These are phyloP conservation scores for Blastobotrys elegans DNA, from an alignment of 1,139 yeast species.

Conservation along the genomic window DNA sequence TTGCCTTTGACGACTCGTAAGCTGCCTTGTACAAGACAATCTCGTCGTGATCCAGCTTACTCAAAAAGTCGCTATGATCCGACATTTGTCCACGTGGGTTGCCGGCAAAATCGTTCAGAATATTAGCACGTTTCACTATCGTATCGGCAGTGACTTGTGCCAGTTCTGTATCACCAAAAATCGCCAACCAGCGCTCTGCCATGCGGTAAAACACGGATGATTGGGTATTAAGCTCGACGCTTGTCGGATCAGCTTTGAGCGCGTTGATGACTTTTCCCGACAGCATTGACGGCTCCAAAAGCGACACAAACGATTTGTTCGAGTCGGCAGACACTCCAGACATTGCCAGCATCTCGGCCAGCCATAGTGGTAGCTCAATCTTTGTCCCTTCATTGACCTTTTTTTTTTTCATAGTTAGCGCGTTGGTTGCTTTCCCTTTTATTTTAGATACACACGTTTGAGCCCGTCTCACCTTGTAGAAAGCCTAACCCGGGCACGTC, in stretches of 20 bases:
- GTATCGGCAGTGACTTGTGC: constrained; percentile 49
- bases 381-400: constrained; percentile 58
- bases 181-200: constrained; percentile 66
- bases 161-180: constrained; percentile 64
- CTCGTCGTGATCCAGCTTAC: constrained; percentile 59
- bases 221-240: constrained; percentile 64
- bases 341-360: constrained; percentile 70
- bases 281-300: constrained; percentile 65
- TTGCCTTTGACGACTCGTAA: constrained; percentile 56
- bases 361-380: constrained; percentile 83
- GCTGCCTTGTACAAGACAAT: constrained; percentile 48
- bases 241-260: constrained; percentile 65
- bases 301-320: constrained; percentile 57
- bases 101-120: constrained; percentile 66
- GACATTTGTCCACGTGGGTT: constrained; percentile 41
- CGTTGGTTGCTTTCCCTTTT: background rate
- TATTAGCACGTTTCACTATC: constrained; percentile 60
- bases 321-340: constrained; percentile 34
- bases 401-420: background rate
- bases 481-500: constrained; percentile 84
- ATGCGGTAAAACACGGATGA: constrained; percentile 62
- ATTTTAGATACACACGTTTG: constrained; percentile 32
- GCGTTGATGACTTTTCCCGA: constrained; percentile 67
- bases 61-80: constrained; percentile 45
- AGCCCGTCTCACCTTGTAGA: constrained; percentile 76